These are phyloP conservation scores for Tolypocladium nubicola DNA, from an alignment of 2,329 filamentous ascomycete genomes.

Conservation along the genomic window DNA sequence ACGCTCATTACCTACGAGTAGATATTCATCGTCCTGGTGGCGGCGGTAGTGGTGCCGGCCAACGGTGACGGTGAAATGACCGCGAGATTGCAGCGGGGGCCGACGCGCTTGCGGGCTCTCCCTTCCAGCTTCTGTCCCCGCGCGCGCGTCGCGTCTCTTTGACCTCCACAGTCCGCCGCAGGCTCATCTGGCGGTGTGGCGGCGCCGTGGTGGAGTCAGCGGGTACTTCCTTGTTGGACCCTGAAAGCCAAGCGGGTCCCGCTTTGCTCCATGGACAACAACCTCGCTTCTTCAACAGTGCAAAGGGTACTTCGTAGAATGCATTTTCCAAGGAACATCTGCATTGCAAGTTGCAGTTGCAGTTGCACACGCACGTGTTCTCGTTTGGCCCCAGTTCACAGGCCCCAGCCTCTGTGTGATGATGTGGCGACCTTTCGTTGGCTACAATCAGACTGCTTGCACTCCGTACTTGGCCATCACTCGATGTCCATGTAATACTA, in stretches of 20 bases:
- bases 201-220: neutral
- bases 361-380: no score
- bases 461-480: no score
- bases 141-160: neutral
- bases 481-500: no score
- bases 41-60: neutral
- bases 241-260: neutral
- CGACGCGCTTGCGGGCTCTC: neutral
- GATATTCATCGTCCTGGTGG: neutral
- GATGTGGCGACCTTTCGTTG: constrained; percentile 1
- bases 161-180: neutral
- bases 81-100: neutral
- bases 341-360: no score
- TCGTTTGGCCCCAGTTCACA: neutral
- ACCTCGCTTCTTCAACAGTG: no score
- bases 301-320: no score
- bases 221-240: neutral
- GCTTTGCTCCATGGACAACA: no score
- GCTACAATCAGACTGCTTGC: no score
- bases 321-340: no score
- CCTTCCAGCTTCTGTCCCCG: neutral
- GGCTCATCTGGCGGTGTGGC: neutral
- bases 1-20: neutral
- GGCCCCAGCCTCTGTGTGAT: neutral
- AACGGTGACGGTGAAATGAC: neutral